Conservation (phyloP, 257 asterid species). For the Prunella vulgaris region DNA sequence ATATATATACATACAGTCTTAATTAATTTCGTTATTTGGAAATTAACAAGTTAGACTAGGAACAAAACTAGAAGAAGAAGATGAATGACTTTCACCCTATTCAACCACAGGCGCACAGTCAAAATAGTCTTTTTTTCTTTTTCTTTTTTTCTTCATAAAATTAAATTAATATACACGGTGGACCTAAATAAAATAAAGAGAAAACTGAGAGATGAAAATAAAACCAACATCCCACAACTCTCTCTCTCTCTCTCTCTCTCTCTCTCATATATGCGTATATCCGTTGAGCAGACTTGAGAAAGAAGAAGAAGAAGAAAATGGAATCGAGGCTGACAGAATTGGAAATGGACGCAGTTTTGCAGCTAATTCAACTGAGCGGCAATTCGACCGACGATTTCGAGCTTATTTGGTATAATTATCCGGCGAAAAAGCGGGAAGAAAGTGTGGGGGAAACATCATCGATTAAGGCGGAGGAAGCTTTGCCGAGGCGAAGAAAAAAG, state of each 20-base stretch:
- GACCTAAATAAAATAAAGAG: too few relatives aligned
- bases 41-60: too few relatives aligned
- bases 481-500: slow-evolving; percentile 34
- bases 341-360: slow-evolving; percentile 66
- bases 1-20: too few relatives aligned
- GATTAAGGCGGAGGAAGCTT: slow-evolving; percentile 22
- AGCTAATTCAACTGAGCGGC: slow-evolving; percentile 57
- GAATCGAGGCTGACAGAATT: slow-evolving; percentile 40
- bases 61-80: too few relatives aligned
- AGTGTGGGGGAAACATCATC: slow-evolving; percentile 27
- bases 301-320: slow-evolving; percentile 18
- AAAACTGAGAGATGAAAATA: neutral
- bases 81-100: too few relatives aligned
- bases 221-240: neutral
- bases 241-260: neutral
- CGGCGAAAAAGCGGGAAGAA: slow-evolving; percentile 8
- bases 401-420: slow-evolving; percentile 19
- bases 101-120: too few relatives aligned
- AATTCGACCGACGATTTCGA: slow-evolving; percentile 22
- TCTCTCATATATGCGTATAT: neutral
- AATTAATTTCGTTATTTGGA: too few relatives aligned
- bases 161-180: too few relatives aligned
- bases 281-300: neutral
- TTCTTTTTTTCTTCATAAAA: too few relatives aligned
- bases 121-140: too few relatives aligned